Evolutionary conservation across 495 filamentous ascomycete species (phyloP).

Genomic region (Aspergillus sclerotioniger): DNA sequence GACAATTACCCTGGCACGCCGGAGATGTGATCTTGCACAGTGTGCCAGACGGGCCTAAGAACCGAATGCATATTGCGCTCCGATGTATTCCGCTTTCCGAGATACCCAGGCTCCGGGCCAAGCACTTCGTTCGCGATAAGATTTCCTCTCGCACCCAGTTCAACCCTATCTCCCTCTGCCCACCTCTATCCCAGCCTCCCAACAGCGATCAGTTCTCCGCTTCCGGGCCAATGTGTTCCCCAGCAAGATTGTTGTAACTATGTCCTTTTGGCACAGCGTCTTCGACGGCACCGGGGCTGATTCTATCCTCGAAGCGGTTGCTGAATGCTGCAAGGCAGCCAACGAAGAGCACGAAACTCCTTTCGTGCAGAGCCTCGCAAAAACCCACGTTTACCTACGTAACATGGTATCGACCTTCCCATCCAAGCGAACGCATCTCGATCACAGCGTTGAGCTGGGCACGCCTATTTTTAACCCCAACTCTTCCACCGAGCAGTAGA

Average conservation of each 20-base stretch:
- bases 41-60: background rate
- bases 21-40: conserved; percentile 6
- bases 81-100: background rate
- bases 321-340: conserved; percentile 10
- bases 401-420: conserved; percentile 5
- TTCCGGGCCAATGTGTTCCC: conserved; percentile 16
- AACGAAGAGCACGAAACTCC: background rate
- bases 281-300: conserved; percentile 13
- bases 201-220: conserved; percentile 12
- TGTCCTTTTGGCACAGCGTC: conserved; percentile 10
- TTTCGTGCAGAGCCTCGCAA: background rate
- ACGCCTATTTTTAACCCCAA: conserved; percentile 3
- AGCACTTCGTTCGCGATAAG: conserved; percentile 4
- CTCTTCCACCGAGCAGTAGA: conserved; percentile 9
- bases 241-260: conserved; percentile 1
- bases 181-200: conserved; percentile 2
- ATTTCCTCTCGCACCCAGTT: background rate
- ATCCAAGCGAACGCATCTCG: background rate
- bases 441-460: conserved; percentile 8
- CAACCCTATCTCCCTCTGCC: conserved; percentile 9
- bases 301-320: background rate
- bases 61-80: background rate
- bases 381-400: background rate
- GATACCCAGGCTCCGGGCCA: conserved; percentile 3
- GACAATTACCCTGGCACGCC: conserved; percentile 6